Percentiles rank a stretch among this genome's conserved stretches.
Conservation (phyloP, 257 asterid genomes). For the Jacaranda mimosifolia region DNA sequence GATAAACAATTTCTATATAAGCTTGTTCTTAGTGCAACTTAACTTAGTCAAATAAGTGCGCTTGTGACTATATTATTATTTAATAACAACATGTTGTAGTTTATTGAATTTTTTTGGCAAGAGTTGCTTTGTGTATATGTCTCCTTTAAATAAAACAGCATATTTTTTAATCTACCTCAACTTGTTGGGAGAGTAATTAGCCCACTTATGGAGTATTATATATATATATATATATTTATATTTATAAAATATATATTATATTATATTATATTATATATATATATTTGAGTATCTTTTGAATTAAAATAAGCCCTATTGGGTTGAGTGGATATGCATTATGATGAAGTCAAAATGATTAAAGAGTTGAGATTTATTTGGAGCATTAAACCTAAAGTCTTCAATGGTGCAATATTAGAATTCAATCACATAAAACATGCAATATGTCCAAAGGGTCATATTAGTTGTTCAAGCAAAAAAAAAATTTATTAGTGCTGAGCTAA, state of each 20-base stretch:
- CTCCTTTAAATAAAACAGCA: conserved; percentile 10
- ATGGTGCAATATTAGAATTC: too few relatives aligned
- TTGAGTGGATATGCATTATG: not conserved
- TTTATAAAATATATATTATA: too few relatives aligned
- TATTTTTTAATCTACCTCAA: not conserved
- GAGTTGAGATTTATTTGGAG: too few relatives aligned
- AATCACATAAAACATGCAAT: too few relatives aligned
- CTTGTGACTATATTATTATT: not conserved
- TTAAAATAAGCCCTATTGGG: not conserved
- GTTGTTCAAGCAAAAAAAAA: too few relatives aligned
- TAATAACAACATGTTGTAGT: not conserved
- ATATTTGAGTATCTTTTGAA: not conserved
- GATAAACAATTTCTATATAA: too few relatives aligned
- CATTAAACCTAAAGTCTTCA: too few relatives aligned
- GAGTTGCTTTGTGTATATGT: not conserved
- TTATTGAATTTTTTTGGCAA: not conserved
- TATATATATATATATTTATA: too few relatives aligned
- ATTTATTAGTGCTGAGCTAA: too few relatives aligned
- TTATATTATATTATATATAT: not conserved
- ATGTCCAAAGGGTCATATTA: too few relatives aligned
- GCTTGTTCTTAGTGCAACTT: not conserved
- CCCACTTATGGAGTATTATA: not conserved
- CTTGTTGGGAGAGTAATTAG: not conserved
- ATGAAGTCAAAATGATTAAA: not conserved
- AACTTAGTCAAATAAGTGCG: not conserved